A percentile compares a stretch with the other conserved stretches of the same genome.
phyloP scores from a whole-genome alignment of 2,329 filamentous ascomycete species.

The Epichloe sibirici region DNA sequence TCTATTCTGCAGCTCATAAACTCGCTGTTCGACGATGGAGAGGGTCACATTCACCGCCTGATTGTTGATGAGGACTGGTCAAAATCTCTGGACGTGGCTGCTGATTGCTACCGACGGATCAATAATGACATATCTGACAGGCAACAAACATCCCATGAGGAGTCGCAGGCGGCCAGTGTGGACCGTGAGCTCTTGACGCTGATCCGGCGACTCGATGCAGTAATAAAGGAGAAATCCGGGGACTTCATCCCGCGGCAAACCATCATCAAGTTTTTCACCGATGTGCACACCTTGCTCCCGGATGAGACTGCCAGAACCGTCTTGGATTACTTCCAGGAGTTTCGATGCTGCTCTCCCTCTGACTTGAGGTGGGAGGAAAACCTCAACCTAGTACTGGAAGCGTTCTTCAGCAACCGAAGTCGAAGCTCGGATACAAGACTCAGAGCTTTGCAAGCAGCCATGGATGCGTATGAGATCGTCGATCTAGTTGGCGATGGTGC shows the following conservation, averaged over 20 bases:
- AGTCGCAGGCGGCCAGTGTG: constrained; percentile 24
- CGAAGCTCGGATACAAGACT: constrained; percentile 52
- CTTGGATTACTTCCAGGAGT: constrained; percentile 55
- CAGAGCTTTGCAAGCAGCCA: constrained; percentile 47
- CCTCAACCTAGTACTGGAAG: constrained; percentile 44
- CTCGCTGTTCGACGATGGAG: constrained; percentile 40
- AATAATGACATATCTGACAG: constrained; percentile 15
- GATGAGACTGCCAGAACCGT: constrained; percentile 53
- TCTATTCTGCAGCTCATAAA: constrained; percentile 41
- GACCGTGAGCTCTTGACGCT: constrained; percentile 32
- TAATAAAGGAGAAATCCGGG: constrained; percentile 30
- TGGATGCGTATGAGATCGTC: constrained; percentile 45
- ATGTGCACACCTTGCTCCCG: constrained; percentile 48
- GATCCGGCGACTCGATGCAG: constrained; percentile 35
- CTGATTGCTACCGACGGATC: constrained; percentile 34
- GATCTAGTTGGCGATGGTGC: constrained; percentile 47
- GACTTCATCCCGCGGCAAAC: constrained; percentile 53
- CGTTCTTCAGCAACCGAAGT: constrained; percentile 49
- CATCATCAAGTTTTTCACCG: constrained; percentile 54
- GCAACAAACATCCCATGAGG: constrained; percentile 14
- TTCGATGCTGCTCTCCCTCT: constrained; percentile 59
- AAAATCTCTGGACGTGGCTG: constrained; percentile 45
- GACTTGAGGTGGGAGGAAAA: constrained; percentile 57
- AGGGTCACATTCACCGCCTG: constrained; percentile 40
- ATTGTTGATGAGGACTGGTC: constrained; percentile 56